Conservation (phyloP, 2,329 filamentous ascomycete species). For the Aspergillus costaricaensis region DNA sequence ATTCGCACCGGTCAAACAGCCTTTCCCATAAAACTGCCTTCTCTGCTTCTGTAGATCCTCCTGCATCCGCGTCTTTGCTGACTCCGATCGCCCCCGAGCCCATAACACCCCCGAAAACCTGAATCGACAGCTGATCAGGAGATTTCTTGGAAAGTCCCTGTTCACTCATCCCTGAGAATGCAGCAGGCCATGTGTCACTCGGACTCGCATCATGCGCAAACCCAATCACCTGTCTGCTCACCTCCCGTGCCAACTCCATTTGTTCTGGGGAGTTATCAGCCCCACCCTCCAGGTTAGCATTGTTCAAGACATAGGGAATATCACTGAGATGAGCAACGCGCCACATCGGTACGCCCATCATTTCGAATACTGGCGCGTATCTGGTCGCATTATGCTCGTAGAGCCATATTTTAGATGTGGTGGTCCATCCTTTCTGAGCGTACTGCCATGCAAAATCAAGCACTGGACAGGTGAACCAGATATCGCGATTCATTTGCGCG, state of each 20-base stretch:
- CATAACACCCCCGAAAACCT: conserved; percentile 12
- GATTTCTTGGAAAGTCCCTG: neutral
- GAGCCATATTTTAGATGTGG: conserved; percentile 22
- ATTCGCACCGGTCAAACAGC: conserved; percentile 14
- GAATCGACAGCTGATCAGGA: conserved; percentile 4
- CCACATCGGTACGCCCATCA: conserved; percentile 38
- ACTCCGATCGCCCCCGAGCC: neutral
- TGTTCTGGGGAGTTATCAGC: conserved; percentile 16
- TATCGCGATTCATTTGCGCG: conserved; percentile 35
- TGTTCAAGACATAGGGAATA: conserved; percentile 36
- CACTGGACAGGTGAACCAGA: conserved; percentile 37
- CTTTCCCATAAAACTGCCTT: conserved; percentile 10
- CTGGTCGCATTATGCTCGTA: conserved; percentile 35
- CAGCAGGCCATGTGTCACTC: conserved; percentile 2
- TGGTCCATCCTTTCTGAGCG: conserved; percentile 19
- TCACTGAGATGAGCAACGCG: conserved; percentile 37
- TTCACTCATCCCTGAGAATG: neutral
- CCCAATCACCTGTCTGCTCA: conserved; percentile 14
- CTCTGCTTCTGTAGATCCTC: neutral
- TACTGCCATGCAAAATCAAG: conserved; percentile 38
- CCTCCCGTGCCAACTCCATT: conserved; percentile 3
- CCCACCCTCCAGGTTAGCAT: conserved; percentile 9
- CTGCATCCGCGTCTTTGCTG: neutral
- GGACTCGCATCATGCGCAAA: conserved; percentile 5
- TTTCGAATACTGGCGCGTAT: conserved; percentile 27